Percentiles rank a stretch among this genome's conserved stretches.
Conservation (phyloP, 2,329 filamentous ascomycete species). For the Trichoderma sp. region DNA sequence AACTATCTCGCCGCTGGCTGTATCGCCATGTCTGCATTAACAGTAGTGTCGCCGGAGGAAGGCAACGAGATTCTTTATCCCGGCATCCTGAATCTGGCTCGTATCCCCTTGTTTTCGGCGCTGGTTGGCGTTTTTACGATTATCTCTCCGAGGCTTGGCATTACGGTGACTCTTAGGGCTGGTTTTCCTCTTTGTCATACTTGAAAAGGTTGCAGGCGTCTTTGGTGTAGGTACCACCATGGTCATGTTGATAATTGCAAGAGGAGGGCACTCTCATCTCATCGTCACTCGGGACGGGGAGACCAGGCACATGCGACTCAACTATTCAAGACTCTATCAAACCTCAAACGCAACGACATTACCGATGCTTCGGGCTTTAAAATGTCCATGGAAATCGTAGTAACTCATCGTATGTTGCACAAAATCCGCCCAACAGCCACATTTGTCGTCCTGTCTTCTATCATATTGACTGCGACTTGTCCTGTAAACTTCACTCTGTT, state of each 20-base stretch:
- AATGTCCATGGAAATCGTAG: background rate
- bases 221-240: background rate
- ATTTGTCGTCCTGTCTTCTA: background rate
- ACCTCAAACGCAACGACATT: background rate
- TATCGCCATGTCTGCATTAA: background rate
- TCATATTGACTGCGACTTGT: background rate
- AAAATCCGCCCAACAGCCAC: background rate
- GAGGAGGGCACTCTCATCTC: background rate
- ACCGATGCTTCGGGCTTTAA: background rate
- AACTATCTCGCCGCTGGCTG: background rate
- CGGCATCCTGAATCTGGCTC: background rate
- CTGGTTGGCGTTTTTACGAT: background rate
- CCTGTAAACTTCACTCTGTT: background rate
- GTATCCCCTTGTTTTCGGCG: background rate
- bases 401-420: background rate
- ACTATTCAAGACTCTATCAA: background rate
- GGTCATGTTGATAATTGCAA: background rate
- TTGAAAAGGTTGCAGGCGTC: background rate
- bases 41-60: background rate
- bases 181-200: background rate
- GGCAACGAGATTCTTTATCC: background rate
- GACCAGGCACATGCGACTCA: background rate
- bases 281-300: background rate
- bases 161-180: background rate
- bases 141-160: background rate